phyloP scores from a whole-genome alignment of 2,329 filamentous ascomycete species.

The Parascedosporium putredinis region DNA sequence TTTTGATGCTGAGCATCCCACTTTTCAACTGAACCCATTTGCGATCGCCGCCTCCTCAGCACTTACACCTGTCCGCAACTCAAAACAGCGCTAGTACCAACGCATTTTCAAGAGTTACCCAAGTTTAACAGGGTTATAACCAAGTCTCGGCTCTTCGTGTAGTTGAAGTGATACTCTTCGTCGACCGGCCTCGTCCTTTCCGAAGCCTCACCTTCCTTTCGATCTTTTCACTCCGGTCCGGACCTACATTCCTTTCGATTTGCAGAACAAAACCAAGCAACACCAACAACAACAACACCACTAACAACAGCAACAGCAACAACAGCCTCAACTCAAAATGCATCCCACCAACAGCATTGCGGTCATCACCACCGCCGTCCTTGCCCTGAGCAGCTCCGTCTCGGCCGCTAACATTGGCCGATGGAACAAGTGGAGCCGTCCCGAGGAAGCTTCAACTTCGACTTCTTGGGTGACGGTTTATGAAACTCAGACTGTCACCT shows the following conservation, averaged over 20 bases:
- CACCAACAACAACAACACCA: not conserved
- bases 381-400: slow-evolving; percentile 30
- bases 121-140: too few species aligned
- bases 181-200: too few species aligned
- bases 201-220: not conserved
- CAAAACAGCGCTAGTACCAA: not conserved
- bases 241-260: not conserved
- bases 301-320: not conserved
- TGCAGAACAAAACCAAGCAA: too few species aligned
- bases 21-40: not conserved
- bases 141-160: too few species aligned
- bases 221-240: not conserved
- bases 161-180: too few species aligned
- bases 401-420: slow-evolving; percentile 32
- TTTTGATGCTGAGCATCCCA: slow-evolving; percentile 6
- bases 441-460: slow-evolving; percentile 20
- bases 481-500: slow-evolving; percentile 27
- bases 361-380: slow-evolving; percentile 23
- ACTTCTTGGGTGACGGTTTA: slow-evolving; percentile 30
- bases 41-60: not conserved
- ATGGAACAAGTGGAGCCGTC: slow-evolving; percentile 17
- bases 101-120: too few species aligned
- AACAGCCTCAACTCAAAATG: not conserved
- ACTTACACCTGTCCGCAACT: not conserved
- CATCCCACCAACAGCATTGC: not conserved